Base-by-base conservation (phyloP, 495 filamentous ascomycete species). In the Halenospora varia region DNA sequence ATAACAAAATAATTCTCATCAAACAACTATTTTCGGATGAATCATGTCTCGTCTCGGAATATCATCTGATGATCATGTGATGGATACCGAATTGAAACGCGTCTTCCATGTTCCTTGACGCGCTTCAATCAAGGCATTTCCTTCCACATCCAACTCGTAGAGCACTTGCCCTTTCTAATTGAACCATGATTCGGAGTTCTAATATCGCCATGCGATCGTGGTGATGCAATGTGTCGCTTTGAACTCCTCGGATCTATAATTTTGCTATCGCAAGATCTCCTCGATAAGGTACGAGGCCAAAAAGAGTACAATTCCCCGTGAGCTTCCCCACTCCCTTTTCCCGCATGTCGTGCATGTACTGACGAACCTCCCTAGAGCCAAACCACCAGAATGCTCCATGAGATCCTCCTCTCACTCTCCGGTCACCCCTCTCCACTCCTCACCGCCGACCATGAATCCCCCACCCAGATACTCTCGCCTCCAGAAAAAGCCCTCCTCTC, bases 401-500 rank as follows among this genome's bases (percentile, higher is more conserved):
- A 98, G 75, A 86, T 98, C 72, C 82, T 98, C 63, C 86, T 98
- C 68, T 89, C 89, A 67, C 87, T 98, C 70, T 94, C 91, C 61
- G 93, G 93, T 51, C 89, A 96, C 73, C 86, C 90, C 23, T 97
- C 93, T 53, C 85, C 91, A 46, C 83, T 97, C 63, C 87, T 97
- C 73, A 62, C 69, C 51, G 59, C 62, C 56, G 59, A 70, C 69
- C 66, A 71, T 67, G 61, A 64, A 71, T 59, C 69, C 80, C 63
- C 69, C 74, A 46, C 73, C 55, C 55, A 55, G 51, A 63, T 85
- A 48, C 71, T 95, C 64, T 88, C 88, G 46, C 86, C 88, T 25
- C 82, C 88, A 55, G 90, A 95, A 70, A 85, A 85, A 71, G 85
- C 89, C 59, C 84, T 98, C 60, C 82, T 98, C 59, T 72, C 77